Percentiles rank a stretch among this genome's conserved stretches.
phyloP scores from a whole-genome alignment of 495 filamentous ascomycete genomes.

The Neurospora tetraspora region DNA sequence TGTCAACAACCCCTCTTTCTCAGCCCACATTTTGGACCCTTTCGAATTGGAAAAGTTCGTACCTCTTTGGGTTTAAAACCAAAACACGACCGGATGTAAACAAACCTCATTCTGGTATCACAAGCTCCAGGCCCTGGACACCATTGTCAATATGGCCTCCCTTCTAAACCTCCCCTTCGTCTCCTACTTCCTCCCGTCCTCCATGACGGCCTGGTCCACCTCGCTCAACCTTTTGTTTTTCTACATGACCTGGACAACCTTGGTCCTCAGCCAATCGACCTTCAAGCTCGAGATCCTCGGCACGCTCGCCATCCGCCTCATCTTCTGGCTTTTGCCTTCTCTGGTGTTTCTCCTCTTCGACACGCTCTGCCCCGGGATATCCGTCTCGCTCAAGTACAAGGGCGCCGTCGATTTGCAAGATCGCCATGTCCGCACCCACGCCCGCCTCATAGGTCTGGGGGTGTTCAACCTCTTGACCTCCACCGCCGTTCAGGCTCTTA shows the following conservation, averaged over 20 bases:
- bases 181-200: slow-evolving; percentile 49
- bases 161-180: slow-evolving; percentile 63
- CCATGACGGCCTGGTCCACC: slow-evolving; percentile 56
- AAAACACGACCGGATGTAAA: background rate
- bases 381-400: slow-evolving; percentile 58
- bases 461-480: slow-evolving; percentile 57
- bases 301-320: slow-evolving; percentile 52
- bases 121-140: background rate
- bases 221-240: slow-evolving; percentile 83
- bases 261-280: slow-evolving; percentile 66
- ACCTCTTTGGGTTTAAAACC: background rate
- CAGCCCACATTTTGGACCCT: background rate
- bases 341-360: slow-evolving; percentile 67
- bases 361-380: slow-evolving; percentile 52
- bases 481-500: slow-evolving; percentile 42
- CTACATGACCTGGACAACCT: slow-evolving; percentile 79
- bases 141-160: slow-evolving; percentile 40
- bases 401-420: slow-evolving; percentile 54
- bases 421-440: slow-evolving; percentile 32
- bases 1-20: background rate
- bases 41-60: background rate
- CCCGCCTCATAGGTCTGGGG: slow-evolving; percentile 40
- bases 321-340: slow-evolving; percentile 68
- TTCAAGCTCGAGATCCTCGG: slow-evolving; percentile 68
- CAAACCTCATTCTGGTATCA: background rate